Percentiles rank a stretch among this genome's conserved stretches.
These are phyloP conservation scores for Begonia masoniana DNA, from an alignment of 306 rosid genomes.

Conservation along the genomic window DNA sequence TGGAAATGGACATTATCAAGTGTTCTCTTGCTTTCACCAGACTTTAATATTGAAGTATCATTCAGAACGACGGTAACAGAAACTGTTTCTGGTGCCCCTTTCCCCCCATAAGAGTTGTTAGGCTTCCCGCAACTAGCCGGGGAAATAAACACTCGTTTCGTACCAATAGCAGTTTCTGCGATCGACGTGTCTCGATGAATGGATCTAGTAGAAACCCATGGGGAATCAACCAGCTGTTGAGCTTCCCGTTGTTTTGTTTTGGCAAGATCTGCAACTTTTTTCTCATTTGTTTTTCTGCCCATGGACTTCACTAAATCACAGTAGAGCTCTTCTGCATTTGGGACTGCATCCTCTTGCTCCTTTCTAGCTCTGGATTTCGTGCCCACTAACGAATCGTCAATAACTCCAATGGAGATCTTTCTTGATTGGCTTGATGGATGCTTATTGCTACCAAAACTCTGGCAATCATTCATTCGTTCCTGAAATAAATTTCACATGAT, in stretches of 20 bases:
- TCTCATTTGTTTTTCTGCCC: slow-evolving; percentile 21
- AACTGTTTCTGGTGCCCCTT: slow-evolving; percentile 20
- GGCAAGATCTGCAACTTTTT: slow-evolving; percentile 23
- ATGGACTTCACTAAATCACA: slow-evolving; percentile 21
- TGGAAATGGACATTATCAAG: slow-evolving; percentile 24
- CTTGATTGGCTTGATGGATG: slow-evolving; percentile 63
- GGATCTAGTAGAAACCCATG: slow-evolving; percentile 38
- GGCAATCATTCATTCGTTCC: slow-evolving; percentile 40
- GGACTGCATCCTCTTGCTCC: slow-evolving; percentile 20
- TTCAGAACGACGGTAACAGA: slow-evolving; percentile 24
- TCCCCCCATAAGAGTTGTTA: slow-evolving; percentile 24
- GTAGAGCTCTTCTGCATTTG: slow-evolving; percentile 27
- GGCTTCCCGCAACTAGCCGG: slow-evolving; percentile 19
- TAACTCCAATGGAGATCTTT: slow-evolving; percentile 80
- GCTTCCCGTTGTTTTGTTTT: slow-evolving; percentile 23
- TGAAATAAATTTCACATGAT: slow-evolving; percentile 15
- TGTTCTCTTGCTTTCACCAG: slow-evolving; percentile 30
- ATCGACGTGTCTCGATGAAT: slow-evolving; percentile 21
- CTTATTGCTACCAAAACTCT: slow-evolving; percentile 5
- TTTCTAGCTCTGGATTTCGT: slow-evolving; percentile 27
- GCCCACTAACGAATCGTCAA: slow-evolving; percentile 42
- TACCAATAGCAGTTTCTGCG: slow-evolving; percentile 27
- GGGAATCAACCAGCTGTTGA: slow-evolving; percentile 26
- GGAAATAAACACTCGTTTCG: slow-evolving; percentile 24
- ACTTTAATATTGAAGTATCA: slow-evolving; percentile 25